Conservation (phyloP, 768 basidiomycete species). For the Steccherinum ochraceum region DNA sequence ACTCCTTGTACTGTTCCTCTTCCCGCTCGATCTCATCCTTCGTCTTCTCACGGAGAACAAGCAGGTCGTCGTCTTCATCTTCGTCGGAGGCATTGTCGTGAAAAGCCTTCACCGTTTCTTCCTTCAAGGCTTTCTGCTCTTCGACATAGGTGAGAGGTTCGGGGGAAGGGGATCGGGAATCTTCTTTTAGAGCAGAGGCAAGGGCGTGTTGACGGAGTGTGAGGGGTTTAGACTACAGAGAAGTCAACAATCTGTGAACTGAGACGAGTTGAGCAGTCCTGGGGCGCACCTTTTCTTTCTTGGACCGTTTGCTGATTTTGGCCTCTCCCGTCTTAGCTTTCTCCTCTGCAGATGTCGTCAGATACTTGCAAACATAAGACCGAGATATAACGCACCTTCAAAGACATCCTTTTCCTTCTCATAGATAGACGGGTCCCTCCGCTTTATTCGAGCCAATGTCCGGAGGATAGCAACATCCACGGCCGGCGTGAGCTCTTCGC, state of each 20-base stretch:
- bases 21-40: conserved; percentile 72
- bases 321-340: conserved; percentile 39
- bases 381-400: conserved; percentile 48
- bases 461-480: conserved; percentile 92
- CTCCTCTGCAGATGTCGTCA: conserved; percentile 47
- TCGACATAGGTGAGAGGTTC: conserved; percentile 61
- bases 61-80: conserved; percentile 59
- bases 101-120: conserved; percentile 85
- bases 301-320: conserved; percentile 16
- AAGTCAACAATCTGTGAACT: conserved; percentile 3
- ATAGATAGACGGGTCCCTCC: conserved; percentile 83
- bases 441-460: conserved; percentile 79
- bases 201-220: conserved; percentile 72
- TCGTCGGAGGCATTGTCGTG: conserved; percentile 32
- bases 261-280: background rate
- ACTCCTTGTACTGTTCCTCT: conserved; percentile 81
- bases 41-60: conserved; percentile 71
- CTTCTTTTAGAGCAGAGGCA: conserved; percentile 47
- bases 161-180: conserved; percentile 52
- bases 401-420: conserved; percentile 64
- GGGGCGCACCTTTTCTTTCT: conserved; percentile 47
- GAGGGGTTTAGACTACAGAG: conserved; percentile 55
- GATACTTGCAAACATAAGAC: background rate
- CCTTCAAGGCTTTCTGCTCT: conserved; percentile 68
- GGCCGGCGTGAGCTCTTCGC: conserved; percentile 88